Conservation (phyloP, 306 rosid species). For the Oxytropis ochrocephala region DNA sequence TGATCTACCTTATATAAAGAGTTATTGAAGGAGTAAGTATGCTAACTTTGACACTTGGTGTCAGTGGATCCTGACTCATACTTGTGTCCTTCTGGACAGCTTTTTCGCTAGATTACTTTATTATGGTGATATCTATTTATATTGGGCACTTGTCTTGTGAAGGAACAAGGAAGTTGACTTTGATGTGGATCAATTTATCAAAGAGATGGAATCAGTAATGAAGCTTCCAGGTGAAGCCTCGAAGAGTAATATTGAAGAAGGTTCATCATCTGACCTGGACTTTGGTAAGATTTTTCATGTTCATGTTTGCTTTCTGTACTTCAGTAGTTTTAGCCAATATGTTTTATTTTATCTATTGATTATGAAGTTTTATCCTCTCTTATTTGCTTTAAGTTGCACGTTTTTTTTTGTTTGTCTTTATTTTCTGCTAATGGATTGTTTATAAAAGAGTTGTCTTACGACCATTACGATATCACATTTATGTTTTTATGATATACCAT, state of each 20-base stretch:
- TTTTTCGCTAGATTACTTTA: background rate
- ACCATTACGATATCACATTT: background rate
- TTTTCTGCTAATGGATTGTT: background rate
- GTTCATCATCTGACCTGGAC: constrained; percentile 72
- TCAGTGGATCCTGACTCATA: too few species aligned
- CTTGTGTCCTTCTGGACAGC: background rate
- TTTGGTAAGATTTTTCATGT: constrained; percentile 47
- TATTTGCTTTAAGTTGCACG: background rate
- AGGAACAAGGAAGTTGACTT: constrained; percentile 83
- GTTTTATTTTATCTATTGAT: background rate
- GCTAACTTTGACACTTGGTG: too few species aligned
- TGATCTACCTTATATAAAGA: too few species aligned
- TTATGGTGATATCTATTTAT: constrained; percentile 15
- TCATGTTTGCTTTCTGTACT: background rate
- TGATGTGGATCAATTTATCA: constrained; percentile 61
- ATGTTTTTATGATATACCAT: background rate
- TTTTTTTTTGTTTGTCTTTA: background rate
- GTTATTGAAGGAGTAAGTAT: too few species aligned
- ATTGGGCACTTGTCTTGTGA: constrained; percentile 24
- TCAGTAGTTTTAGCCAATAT: background rate
- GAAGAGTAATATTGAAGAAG: constrained; percentile 48
- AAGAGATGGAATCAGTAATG: constrained; percentile 76
- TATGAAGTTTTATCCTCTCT: background rate
- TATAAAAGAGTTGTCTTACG: background rate
- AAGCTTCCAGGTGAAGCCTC: constrained; percentile 43